A percentile compares a stretch with the other conserved stretches of the same genome.
phyloP scores from a whole-genome alignment of 2,329 filamentous ascomycete species.

The Incumbomyces delicatus region DNA sequence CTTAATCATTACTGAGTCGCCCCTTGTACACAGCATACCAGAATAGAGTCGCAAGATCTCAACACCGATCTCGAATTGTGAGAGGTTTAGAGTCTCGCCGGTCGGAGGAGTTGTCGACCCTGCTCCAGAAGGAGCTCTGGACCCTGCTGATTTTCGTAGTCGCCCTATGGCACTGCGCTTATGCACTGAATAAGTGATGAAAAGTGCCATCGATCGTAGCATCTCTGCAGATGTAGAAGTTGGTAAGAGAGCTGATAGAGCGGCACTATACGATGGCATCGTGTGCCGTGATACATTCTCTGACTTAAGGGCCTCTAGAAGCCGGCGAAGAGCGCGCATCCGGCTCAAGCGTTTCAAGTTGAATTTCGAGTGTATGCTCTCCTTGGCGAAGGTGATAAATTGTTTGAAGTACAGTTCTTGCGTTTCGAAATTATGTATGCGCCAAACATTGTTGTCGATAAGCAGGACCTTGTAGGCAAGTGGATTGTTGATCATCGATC shows the following conservation, averaged over 20 bases:
- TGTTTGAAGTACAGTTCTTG: conserved; percentile 90
- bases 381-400: conserved; percentile 77
- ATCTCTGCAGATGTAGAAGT: conserved; percentile 76
- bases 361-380: conserved; percentile 85
- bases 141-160: conserved; percentile 31
- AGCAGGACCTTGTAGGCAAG: conserved; percentile 85
- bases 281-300: conserved; percentile 65
- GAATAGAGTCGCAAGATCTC: conserved; percentile 69
- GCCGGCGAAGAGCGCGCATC: conserved; percentile 85
- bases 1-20: conserved; percentile 58
- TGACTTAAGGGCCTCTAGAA: conserved; percentile 82
- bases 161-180: conserved; percentile 41
- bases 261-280: conserved; percentile 64
- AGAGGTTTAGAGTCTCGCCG: conserved; percentile 24
- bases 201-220: conserved; percentile 76
- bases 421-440: conserved; percentile 63
- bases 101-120: conserved; percentile 23
- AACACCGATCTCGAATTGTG: conserved; percentile 62
- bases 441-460: conserved; percentile 90
- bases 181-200: conserved; percentile 87
- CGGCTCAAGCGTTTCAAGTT: conserved; percentile 76
- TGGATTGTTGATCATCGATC: conserved; percentile 91
- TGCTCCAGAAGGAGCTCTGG: conserved; percentile 17
- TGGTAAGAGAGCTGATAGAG: conserved; percentile 69
- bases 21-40: conserved; percentile 64